A percentile compares a stretch with the other conserved stretches of the same genome.
Conservation (phyloP, 306 rosid genomes). For the Rosa chinensis region DNA sequence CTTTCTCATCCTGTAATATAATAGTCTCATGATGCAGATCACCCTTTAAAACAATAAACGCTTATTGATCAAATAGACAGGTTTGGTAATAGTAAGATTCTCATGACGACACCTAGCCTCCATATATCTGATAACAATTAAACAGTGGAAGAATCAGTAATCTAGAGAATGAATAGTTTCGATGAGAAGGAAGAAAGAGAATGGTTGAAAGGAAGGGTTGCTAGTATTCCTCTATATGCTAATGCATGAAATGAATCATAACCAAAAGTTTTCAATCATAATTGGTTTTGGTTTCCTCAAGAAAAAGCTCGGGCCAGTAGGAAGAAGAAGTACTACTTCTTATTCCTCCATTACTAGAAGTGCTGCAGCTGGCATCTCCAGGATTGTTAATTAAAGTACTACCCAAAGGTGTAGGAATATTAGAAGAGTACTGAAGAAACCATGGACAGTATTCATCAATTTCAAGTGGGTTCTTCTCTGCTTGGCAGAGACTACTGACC, state of each 20-base stretch:
- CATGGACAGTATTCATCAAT: conserved; percentile 33
- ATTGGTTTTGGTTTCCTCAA: conserved; percentile 23
- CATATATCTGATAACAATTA: background rate
- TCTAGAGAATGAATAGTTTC: background rate
- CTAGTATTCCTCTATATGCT: conserved; percentile 4
- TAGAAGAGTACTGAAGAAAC: conserved; percentile 33
- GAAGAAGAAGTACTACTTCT: conserved; percentile 35
- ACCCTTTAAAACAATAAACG: background rate
- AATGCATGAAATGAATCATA: conserved; percentile 20
- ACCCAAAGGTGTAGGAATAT: conserved; percentile 27
- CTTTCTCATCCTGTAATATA: background rate
- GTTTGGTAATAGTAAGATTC: background rate
- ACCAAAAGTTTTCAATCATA: conserved; percentile 40
- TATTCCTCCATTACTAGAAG: conserved; percentile 50
- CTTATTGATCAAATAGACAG: background rate
- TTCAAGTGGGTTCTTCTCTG: conserved; percentile 32
- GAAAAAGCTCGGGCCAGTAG: conserved; percentile 56
- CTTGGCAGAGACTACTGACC: conserved; percentile 36
- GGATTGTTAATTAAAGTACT: conserved; percentile 23
- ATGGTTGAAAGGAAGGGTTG: background rate
- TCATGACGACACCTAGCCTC: background rate
- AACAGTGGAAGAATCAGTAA: background rate
- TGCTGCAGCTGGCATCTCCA: conserved; percentile 57
- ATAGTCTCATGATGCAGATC: background rate
- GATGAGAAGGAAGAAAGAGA: background rate